Conservation (phyloP, 148 eudicot species). For the Amaranthus cruentus region DNA sequence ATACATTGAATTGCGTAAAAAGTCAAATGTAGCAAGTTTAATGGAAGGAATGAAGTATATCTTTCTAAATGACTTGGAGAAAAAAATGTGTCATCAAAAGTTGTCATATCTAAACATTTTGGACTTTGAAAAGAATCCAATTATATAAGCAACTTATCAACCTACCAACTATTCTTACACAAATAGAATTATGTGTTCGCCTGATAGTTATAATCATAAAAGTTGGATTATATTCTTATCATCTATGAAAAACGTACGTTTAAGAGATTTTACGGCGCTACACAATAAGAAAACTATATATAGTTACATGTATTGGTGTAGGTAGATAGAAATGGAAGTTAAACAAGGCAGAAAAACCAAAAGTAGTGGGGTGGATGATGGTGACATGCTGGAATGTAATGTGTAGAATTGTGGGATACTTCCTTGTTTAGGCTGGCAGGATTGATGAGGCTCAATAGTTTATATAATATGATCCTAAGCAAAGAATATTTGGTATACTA, state of each 20-base stretch:
- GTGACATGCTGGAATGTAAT: slow-evolving; percentile 16
- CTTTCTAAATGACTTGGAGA: too few relatives aligned
- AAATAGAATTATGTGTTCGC: too few relatives aligned
- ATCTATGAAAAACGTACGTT: neutral
- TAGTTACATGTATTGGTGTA: too few relatives aligned
- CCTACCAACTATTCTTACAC: too few relatives aligned
- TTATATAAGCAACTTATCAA: too few relatives aligned
- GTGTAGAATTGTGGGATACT: slow-evolving; percentile 10
- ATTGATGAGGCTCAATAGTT: neutral
- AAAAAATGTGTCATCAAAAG: too few relatives aligned
- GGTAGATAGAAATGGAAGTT: too few relatives aligned
- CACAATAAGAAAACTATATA: neutral
- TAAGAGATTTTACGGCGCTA: neutral
- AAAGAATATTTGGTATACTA: slow-evolving; percentile 3
- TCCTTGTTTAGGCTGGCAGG: slow-evolving; percentile 27
- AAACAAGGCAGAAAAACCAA: neutral
- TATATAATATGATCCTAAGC: slow-evolving; percentile 4
- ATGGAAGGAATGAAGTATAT: too few relatives aligned
- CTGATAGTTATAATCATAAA: neutral
- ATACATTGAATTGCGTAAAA: too few relatives aligned
- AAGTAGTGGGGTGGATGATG: slow-evolving; percentile 27
- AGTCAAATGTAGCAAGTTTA: too few relatives aligned
- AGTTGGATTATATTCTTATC: neutral
- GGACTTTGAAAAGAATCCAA: too few relatives aligned
- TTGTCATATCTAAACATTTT: too few relatives aligned